Base-by-base conservation (phyloP, 371 early-diverging fungal species). In the Capillidium heterosporum region DNA sequence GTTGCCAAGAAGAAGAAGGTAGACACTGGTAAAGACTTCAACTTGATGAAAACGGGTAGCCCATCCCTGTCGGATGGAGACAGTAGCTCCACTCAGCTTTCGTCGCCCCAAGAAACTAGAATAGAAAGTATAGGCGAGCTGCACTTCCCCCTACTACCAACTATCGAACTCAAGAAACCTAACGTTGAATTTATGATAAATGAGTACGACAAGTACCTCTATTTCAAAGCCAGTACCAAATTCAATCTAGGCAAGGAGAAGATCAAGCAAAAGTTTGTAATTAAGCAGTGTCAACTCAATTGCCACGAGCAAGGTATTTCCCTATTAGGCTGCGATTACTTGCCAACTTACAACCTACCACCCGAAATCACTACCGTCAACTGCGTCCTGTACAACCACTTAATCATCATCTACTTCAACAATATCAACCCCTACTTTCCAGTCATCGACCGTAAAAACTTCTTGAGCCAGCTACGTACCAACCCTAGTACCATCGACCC, bases 331-430 rank as follows among this genome's bases (percentile, higher is more conserved):
- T n/a, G 13, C 19, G 53, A 53, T 26, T 35, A 23, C n/a, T n/a
- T 32, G 15, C 53, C 53, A 11, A 29, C 17, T 3, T 53, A 53
- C 26, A 5, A n/a, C 5, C 13, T n/a, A 19, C 13, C 23, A 7
- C n/a, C 17, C 21, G 4, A 15, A 53, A 23, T n/a, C 32, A 10
- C 15, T 53, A 8, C 10, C 11, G 35, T 15, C 5, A 35, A 35
- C 5, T 53, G 35, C n/a, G 35, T 26, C 7, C 35, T 35, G 13
- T n/a, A 39, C 13, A 19, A n/a, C 10, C 53, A 53, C 41, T 26
- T 53, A 5, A 53, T 53, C n/a, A 53, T 19, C 19, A 4, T 53
- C 10, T 53, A 32, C 19, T 53, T 53, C 26, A 53, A 53, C 26
- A 13, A 53, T 10, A 26, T 53, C 11, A 53, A 53, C 19, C 17